Conservation (phyloP, 78 protist species). For the Bodo saltans region DNA sequence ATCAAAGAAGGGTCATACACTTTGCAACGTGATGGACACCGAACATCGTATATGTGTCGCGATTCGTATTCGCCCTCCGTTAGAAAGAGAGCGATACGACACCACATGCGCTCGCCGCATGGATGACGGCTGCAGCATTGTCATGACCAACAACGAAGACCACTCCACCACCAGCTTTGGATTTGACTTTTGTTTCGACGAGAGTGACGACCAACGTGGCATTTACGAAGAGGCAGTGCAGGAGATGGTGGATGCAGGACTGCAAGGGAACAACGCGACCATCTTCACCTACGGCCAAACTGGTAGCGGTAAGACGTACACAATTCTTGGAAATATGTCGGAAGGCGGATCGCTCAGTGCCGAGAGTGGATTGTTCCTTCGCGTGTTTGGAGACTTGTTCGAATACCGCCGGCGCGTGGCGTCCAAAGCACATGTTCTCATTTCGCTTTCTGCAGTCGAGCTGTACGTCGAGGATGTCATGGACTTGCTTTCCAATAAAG, state of each 20-base stretch:
- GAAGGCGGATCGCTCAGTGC: background rate
- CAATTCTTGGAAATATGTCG: slow-evolving; percentile 22
- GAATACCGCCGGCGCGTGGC: background rate
- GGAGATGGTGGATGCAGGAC: slow-evolving; percentile 44
- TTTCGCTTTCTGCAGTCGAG: slow-evolving; percentile 18
- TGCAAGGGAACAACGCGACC: slow-evolving; percentile 66
- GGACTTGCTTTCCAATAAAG: background rate
- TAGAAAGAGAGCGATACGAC: background rate
- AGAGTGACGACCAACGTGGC: background rate
- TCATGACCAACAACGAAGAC: background rate
- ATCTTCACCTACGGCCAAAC: slow-evolving; percentile 77
- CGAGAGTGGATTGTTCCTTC: slow-evolving; percentile 12
- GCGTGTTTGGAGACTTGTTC: slow-evolving; percentile 12
- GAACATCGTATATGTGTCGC: slow-evolving; percentile 8
- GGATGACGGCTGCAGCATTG: background rate
- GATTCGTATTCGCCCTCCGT: slow-evolving; percentile 6
- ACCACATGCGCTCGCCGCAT: background rate
- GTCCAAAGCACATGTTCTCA: background rate
- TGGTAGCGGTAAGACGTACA: slow-evolving; percentile 35
- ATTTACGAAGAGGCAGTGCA: slow-evolving; percentile 25
- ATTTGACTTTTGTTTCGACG: slow-evolving; percentile 21
- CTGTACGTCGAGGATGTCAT: slow-evolving; percentile 16
- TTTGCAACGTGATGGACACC: background rate
- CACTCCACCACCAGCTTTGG: background rate
- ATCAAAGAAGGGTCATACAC: too few species aligned